Evolutionary conservation across 441 rosid species (phyloP).

Genomic region (Sinapis alba): DNA sequence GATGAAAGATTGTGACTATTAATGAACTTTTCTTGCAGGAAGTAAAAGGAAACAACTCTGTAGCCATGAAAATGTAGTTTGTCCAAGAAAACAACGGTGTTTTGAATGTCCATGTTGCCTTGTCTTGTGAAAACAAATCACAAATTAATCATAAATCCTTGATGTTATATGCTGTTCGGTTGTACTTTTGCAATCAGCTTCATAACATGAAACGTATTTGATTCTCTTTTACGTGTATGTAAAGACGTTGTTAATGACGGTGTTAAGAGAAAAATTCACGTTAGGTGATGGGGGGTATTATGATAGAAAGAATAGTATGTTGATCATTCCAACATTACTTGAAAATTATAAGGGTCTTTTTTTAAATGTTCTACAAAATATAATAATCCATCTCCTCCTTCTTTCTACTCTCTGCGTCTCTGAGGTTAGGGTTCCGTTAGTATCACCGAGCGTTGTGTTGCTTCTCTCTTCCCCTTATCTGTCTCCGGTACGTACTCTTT

Average conservation of each 20-base stretch:
- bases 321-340: neutral
- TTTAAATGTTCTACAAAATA: no score
- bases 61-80: no score
- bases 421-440: no score
- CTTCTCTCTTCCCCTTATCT: no score
- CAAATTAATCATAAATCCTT: neutral
- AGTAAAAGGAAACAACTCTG: conserved; percentile 20
- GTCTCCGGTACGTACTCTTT: no score
- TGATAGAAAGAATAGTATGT: no score
- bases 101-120: neutral
- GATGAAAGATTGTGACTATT: neutral
- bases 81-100: no score
- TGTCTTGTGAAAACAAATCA: neutral
- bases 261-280: neutral
- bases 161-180: conserved; percentile 3
- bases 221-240: neutral
- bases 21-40: conserved; percentile 40
- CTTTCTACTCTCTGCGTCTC: no score
- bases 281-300: neutral
- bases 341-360: neutral
- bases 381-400: no score
- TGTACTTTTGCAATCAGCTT: neutral
- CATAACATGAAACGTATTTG: neutral
- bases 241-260: neutral
- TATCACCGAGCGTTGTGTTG: no score